Percentiles rank a stretch among this genome's conserved stretches.
Evolutionary conservation across 805 yeast genomes (phyloP).

Genomic region (Candida peoriensis): DNA sequence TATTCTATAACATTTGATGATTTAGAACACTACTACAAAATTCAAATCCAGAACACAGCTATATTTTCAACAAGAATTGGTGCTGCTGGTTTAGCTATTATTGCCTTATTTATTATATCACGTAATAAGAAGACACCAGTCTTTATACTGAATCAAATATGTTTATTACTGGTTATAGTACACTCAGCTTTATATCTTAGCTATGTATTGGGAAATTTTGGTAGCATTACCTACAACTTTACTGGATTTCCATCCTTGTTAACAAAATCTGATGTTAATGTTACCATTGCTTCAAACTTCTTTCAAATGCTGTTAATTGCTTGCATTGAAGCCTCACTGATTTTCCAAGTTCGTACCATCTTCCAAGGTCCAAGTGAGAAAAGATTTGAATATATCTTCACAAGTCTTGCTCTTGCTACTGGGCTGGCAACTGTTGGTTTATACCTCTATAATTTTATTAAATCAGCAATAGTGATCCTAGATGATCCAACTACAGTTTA

Average conservation of each 20-base stretch:
- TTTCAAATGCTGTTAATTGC: slow-evolving; percentile 56
- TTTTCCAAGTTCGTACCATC: slow-evolving; percentile 67
- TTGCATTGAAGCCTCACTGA: slow-evolving; percentile 59
- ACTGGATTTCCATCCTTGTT: slow-evolving; percentile 41
- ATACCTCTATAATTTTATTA: slow-evolving; percentile 49
- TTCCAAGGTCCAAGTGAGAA: slow-evolving; percentile 53
- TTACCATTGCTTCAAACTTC: slow-evolving; percentile 58
- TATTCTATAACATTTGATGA: slow-evolving; percentile 34
- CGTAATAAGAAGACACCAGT: slow-evolving; percentile 59
- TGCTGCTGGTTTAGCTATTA: slow-evolving; percentile 41
- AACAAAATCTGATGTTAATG: slow-evolving; percentile 33
- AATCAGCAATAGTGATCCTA: slow-evolving; percentile 34
- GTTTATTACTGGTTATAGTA: slow-evolving; percentile 50
- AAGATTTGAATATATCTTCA: slow-evolving; percentile 34
- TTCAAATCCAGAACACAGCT: slow-evolving; percentile 34
- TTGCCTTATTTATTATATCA: slow-evolving; percentile 43
- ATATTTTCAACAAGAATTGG: slow-evolving; percentile 59
- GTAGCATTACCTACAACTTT: slow-evolving; percentile 41
- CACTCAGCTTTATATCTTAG: slow-evolving; percentile 57
- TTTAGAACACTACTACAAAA: slow-evolving; percentile 33
- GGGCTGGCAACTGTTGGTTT: slow-evolving; percentile 54
- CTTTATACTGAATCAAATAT: slow-evolving; percentile 64
- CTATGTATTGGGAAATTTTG: slow-evolving; percentile 48
- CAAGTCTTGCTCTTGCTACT: slow-evolving; percentile 35
- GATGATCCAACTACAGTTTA: slow-evolving; percentile 17